Base-by-base conservation (phyloP, 352 stramenopile genomes). In the Nothophytophthora sp. region DNA sequence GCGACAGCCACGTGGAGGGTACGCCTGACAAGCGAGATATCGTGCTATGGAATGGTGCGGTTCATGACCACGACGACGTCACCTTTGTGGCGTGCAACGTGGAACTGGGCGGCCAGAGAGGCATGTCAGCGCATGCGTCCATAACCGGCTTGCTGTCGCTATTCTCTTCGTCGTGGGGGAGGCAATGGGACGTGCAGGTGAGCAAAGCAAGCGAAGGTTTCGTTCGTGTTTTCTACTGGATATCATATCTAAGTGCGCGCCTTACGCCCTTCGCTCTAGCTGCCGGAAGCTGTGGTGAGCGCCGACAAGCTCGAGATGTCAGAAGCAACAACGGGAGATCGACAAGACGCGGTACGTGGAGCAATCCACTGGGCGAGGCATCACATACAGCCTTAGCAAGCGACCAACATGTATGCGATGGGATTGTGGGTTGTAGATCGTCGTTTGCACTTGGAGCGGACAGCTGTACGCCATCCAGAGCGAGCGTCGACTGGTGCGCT, bases 371-470 rank as follows among this genome's bases (percentile, higher is more conserved):
- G n/a, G n/a, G n/a, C n/a, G n/a, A n/a, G n/a, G n/a, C n/a, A n/a
- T n/a, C n/a, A n/a, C n/a, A n/a, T n/a, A n/a, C n/a, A n/a, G n/a
- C n/a, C n/a, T n/a, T n/a, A n/a, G n/a, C n/a, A n/a, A n/a, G n/a
- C n/a, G n/a, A n/a, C n/a, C n/a, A n/a, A n/a, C n/a, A n/a, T n/a
- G n/a, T n/a, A n/a, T n/a, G n/a, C n/a, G n/a, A n/a, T n/a, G n/a
- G n/a, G n/a, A n/a, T n/a, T n/a, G n/a, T n/a, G n/a, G n/a, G n/a
- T n/a, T n/a, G n/a, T 19, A 92, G 79, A 63, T 92, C 40, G 60
- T 90, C 8, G 71, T 63, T 3, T 90, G 77, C 35, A 90, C 75
- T 25, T 92, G 81, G 81, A 90, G 75, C 56, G 81, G 82, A 2
- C 52, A 73, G 44, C 48, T 90, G 20, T 86, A 76, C 49, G 67